Conservation (phyloP, 176 grass and related monocot genomes). For the Hordeum marinum region DNA sequence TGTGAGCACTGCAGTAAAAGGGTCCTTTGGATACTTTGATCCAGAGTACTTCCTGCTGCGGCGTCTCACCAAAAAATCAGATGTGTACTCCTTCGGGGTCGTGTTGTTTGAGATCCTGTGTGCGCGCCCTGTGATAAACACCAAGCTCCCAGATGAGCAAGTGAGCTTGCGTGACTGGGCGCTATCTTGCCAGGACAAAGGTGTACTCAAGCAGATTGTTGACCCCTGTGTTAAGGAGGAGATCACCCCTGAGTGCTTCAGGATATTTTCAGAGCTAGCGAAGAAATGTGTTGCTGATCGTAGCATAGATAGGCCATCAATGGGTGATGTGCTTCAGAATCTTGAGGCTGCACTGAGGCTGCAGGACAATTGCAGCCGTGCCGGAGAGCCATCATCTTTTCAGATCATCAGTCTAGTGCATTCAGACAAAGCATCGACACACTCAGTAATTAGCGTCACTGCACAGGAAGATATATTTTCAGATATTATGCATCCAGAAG, state of each 20-base stretch:
- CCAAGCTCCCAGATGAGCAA: not conserved
- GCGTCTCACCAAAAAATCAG: conserved; percentile 33
- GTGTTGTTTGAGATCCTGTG: conserved; percentile 35
- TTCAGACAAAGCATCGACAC: not conserved
- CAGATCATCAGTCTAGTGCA: too few species aligned
- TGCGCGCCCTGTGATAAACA: conserved; percentile 9
- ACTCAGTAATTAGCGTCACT: not conserved
- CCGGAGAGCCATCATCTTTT: too few species aligned
- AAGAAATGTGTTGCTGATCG: conserved; percentile 28
- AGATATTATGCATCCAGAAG: not conserved
- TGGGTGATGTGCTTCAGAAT: conserved; percentile 28
- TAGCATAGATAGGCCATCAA: conserved; percentile 16
- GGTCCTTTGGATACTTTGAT: conserved; percentile 36
- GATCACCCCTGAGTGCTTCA: conserved; percentile 10
- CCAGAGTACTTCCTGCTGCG: conserved; percentile 33
- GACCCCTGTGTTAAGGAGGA: conserved; percentile 22
- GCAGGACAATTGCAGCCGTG: not conserved
- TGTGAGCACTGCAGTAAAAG: conserved; percentile 33
- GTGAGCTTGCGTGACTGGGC: conserved; percentile 36
- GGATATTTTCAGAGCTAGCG: conserved; percentile 4
- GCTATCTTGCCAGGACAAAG: conserved; percentile 5
- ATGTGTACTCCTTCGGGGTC: conserved; percentile 34
- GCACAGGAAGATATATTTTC: not conserved
- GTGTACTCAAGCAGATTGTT: not conserved
- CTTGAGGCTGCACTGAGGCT: not conserved